Evolutionary conservation across 495 filamentous ascomycete genomes (phyloP).

Genomic region (Sporormia fimetaria): DNA sequence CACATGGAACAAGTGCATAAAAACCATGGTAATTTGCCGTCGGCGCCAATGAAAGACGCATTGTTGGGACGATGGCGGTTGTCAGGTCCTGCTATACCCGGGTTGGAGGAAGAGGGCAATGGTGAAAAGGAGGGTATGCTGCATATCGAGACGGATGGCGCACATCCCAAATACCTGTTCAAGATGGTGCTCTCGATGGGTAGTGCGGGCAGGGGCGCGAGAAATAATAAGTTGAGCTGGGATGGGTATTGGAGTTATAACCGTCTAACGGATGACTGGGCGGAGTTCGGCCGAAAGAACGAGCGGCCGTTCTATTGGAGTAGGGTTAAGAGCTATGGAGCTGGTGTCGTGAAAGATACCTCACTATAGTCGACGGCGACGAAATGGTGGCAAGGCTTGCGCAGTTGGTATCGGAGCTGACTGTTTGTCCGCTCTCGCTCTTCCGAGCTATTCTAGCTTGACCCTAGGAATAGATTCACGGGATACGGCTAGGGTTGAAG

Average conservation of each 20-base stretch:
- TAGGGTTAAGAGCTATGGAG: conserved; percentile 63
- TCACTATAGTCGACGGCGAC: no score
- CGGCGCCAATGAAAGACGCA: conserved; percentile 47
- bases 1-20: conserved; percentile 33
- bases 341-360: no score
- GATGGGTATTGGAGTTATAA: conserved; percentile 90
- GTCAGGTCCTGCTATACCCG: conserved; percentile 28
- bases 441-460: no score
- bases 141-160: conserved; percentile 77
- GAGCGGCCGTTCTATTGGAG: conserved; percentile 81
- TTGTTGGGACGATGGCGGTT: conserved; percentile 52
- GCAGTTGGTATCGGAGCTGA: no score
- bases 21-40: conserved; percentile 32
- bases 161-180: conserved; percentile 64
- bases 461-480: no score
- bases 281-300: conserved; percentile 70
- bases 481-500: no score
- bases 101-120: conserved; percentile 6
- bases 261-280: conserved; percentile 78
- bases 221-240: conserved; percentile 81
- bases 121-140: conserved; percentile 51
- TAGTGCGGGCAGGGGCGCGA: conserved; percentile 41
- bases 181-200: conserved; percentile 62
- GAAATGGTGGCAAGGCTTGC: no score
- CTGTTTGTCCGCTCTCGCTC: no score